phyloP scores from a whole-genome alignment of 2,329 filamentous ascomycete species.

The Dothiorella sarmentorum region DNA sequence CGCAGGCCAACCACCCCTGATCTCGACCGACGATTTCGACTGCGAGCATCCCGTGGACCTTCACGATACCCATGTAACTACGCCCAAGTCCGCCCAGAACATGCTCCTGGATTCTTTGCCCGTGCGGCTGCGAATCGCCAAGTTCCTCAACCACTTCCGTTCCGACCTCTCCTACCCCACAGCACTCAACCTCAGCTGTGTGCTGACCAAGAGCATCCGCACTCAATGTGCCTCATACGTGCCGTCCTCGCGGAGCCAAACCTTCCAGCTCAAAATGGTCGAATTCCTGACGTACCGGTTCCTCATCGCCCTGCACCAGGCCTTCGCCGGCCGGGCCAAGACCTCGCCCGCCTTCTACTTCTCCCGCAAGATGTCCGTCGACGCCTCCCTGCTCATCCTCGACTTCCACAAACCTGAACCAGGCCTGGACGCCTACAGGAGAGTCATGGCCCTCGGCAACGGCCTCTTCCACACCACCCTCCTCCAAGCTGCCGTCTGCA shows the following conservation, averaged over 20 bases:
- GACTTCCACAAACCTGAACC: conserved; percentile 50
- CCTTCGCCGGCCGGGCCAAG: conserved; percentile 44
- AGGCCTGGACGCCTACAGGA: background rate
- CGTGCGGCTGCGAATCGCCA: conserved; percentile 22
- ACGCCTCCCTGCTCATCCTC: conserved; percentile 60
- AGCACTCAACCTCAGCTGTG: conserved; percentile 26
- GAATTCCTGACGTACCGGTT: conserved; percentile 55
- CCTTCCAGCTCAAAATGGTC: conserved; percentile 50
- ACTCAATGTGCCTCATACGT: conserved; percentile 16
- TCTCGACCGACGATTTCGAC: conserved; percentile 33
- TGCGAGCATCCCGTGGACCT: conserved; percentile 25
- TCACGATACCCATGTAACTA: conserved; percentile 24
- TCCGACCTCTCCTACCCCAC: conserved; percentile 31
- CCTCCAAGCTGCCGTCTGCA: background rate
- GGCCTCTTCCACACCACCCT: background rate
- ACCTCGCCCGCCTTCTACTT: conserved; percentile 49
- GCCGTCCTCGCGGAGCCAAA: background rate
- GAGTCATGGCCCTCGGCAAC: background rate
- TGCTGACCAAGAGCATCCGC: conserved; percentile 28
- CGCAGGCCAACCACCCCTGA: conserved; percentile 26
- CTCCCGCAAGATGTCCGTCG: conserved; percentile 48
- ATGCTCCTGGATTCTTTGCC: conserved; percentile 22
- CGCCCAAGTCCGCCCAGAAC: conserved; percentile 26
- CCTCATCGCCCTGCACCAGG: conserved; percentile 53
- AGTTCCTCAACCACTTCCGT: conserved; percentile 32